phyloP scores from a whole-genome alignment of 2,329 filamentous ascomycete species.

The Colletotrichum sansevieriae region DNA sequence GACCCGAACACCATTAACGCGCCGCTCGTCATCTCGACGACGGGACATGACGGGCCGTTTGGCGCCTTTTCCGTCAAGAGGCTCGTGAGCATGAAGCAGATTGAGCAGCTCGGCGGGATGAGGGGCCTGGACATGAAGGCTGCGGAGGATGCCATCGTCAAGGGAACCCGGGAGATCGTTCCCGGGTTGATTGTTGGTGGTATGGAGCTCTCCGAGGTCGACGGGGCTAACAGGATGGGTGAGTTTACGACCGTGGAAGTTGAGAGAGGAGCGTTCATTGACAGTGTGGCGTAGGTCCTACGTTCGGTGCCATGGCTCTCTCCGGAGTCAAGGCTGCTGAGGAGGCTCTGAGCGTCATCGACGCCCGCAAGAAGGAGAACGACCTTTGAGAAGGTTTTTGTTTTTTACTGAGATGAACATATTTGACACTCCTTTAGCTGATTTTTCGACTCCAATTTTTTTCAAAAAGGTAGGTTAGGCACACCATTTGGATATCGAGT shows the following conservation, averaged over 20 bases:
- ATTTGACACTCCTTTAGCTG: not conserved
- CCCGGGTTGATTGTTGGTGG: slow-evolving; percentile 93
- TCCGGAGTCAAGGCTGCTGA: slow-evolving; percentile 92
- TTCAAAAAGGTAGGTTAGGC: slow-evolving; percentile 6
- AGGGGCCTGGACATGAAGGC: slow-evolving; percentile 92
- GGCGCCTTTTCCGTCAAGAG: slow-evolving; percentile 93
- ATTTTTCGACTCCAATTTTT: not conserved
- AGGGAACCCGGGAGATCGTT: slow-evolving; percentile 88
- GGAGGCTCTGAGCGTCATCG: slow-evolving; percentile 83
- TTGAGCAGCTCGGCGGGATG: slow-evolving; percentile 91
- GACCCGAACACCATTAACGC: slow-evolving; percentile 98
- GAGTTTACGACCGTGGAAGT: slow-evolving; percentile 32
- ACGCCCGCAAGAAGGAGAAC: slow-evolving; percentile 82
- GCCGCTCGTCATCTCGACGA: slow-evolving; percentile 88
- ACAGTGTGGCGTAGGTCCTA: slow-evolving; percentile 18
- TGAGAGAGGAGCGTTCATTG: not conserved
- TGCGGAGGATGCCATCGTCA: slow-evolving; percentile 94
- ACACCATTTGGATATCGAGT: not conserved
- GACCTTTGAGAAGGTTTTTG: slow-evolving; percentile 58
- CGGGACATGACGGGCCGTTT: slow-evolving; percentile 91
- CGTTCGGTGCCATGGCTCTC: slow-evolving; percentile 88
- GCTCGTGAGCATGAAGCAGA: slow-evolving; percentile 86
- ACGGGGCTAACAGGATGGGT: slow-evolving; percentile 93
- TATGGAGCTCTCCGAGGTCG: slow-evolving; percentile 93
- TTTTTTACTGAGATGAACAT: not conserved